phyloP scores from a whole-genome alignment of 2,329 filamentous ascomycete genomes.

The Nemania diffusa region DNA sequence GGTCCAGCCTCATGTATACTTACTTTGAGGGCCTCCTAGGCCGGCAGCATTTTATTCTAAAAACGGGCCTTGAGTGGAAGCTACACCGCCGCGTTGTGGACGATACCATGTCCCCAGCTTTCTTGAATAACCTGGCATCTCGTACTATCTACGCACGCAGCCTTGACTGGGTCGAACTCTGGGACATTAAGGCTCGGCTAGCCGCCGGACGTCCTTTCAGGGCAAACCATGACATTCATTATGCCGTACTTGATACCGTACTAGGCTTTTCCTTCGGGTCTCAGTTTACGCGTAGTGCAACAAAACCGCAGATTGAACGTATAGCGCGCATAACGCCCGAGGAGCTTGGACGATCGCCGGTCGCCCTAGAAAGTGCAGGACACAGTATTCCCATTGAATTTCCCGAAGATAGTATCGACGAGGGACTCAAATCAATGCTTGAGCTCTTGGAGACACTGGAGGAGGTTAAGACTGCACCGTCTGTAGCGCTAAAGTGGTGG shows the following conservation, averaged over 20 bases:
- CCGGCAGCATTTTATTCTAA: conserved; percentile 17
- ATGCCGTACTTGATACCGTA: conserved; percentile 30
- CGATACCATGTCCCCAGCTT: conserved; percentile 22
- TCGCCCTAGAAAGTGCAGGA: no score
- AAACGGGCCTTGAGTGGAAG: conserved; percentile 21
- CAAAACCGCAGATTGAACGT: conserved; percentile 11
- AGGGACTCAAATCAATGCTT: conserved; percentile 19
- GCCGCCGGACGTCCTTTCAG: conserved; percentile 49
- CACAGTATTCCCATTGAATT: conserved; percentile 6
- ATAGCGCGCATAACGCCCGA: conserved; percentile 2
- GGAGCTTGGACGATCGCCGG: not conserved
- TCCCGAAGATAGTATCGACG: conserved; percentile 8
- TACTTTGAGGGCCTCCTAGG: conserved; percentile 18
- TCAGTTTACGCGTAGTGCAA: conserved; percentile 11
- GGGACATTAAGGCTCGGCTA: conserved; percentile 44
- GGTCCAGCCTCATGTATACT: conserved; percentile 19
- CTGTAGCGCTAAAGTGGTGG: conserved; percentile 18
- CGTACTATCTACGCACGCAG: conserved; percentile 19
- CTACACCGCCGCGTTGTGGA: conserved; percentile 16
- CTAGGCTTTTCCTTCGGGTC: conserved; percentile 32
- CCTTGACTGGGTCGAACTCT: conserved; percentile 46
- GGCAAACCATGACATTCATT: conserved; percentile 33
- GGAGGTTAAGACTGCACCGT: conserved; percentile 3
- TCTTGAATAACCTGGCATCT: conserved; percentile 7
- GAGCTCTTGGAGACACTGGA: conserved; percentile 11